Base-by-base conservation (phyloP, 179 eudicot species). In the Spergularia azorica region DNA sequence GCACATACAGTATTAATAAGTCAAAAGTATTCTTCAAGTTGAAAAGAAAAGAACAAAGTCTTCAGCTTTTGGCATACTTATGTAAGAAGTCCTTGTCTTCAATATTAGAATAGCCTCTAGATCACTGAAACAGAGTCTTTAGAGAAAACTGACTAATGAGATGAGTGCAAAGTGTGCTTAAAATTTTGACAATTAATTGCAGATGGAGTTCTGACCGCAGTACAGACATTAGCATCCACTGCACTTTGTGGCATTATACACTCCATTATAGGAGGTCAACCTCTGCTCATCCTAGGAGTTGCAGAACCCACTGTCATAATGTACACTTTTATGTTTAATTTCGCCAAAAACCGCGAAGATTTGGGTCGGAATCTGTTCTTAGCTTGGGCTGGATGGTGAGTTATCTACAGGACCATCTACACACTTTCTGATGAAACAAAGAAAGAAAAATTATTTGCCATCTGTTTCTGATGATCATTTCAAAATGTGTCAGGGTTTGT, bases 381-480 rank as follows among this genome's bases (percentile, higher is more conserved):
- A 71, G 93, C 97, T 81, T 94, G 98, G 98, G 82, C 96, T 60
- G 97, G 94, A 81, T 94, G 98, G 98, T 94, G 71, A 90, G 89
- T 73, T 73, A n/a, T 50, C 8, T 55, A 3, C 3, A 5, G 43
- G 1, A 39, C 63, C 32, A 36, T n/a, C 74, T 11, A 8, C 12
- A 5, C 14, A 38, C 67, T 66, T 58, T 36, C 39, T 36, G 39
- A 36, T 67, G 15, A 17, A 18, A 12, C 50, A 52, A 50, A 0
- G 50, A 46, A 46, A 46, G 9, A 46, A 46, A 9, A 17, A 12
- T 3, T 68, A 15, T 16, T 32, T 17, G 63, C 54, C 50, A 56
- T 39, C 58, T 26, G 63, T 58, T 54, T 69, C 75, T 72, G 12
- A 77, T 41, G 50, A 15, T 18, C 69, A 57, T 36, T 72, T 38